These are phyloP conservation scores for Taxillus chinensis DNA, from an alignment of 164 flowering plant genomes.

Conservation along the genomic window DNA sequence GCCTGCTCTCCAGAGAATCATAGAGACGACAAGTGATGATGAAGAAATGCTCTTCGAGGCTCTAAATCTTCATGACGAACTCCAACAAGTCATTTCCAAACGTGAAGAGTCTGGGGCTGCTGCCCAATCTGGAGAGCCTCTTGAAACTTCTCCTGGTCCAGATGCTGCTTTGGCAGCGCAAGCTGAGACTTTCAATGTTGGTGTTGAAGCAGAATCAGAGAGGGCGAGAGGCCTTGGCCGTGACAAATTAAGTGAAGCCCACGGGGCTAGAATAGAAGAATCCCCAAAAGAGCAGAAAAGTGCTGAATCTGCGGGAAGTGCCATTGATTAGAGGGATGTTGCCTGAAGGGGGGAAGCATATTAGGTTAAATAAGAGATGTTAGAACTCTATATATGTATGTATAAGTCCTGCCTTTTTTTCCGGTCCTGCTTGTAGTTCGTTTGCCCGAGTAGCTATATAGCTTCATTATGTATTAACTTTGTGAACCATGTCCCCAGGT, in stretches of 20 bases:
- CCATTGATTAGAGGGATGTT: background rate
- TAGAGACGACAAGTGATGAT: conserved; percentile 57
- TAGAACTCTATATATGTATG: no score
- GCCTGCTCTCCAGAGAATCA: conserved; percentile 52
- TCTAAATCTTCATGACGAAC: conserved; percentile 68
- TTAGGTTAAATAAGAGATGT: no score
- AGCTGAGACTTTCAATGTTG: conserved; percentile 1
- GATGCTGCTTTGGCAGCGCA: background rate
- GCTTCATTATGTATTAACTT: no score
- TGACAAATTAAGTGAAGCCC: background rate
- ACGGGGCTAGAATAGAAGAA: background rate
- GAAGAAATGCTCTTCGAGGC: conserved; percentile 76
- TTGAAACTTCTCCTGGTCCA: conserved; percentile 7
- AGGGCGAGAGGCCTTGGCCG: conserved; percentile 12
- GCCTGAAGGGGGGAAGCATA: background rate
- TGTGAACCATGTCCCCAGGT: no score
- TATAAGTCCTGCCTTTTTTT: no score
- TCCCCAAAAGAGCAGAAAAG: background rate
- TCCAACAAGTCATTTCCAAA: conserved; percentile 50
- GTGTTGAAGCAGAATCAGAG: conserved; percentile 5
- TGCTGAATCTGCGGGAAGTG: background rate
- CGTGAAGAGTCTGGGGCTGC: conserved; percentile 33
- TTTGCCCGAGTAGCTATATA: no score
- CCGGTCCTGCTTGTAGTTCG: no score
- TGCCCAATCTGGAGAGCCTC: conserved; percentile 2